These are phyloP conservation scores for Pyrenula aspistea DNA, from an alignment of 495 filamentous ascomycete genomes.

Conservation along the genomic window DNA sequence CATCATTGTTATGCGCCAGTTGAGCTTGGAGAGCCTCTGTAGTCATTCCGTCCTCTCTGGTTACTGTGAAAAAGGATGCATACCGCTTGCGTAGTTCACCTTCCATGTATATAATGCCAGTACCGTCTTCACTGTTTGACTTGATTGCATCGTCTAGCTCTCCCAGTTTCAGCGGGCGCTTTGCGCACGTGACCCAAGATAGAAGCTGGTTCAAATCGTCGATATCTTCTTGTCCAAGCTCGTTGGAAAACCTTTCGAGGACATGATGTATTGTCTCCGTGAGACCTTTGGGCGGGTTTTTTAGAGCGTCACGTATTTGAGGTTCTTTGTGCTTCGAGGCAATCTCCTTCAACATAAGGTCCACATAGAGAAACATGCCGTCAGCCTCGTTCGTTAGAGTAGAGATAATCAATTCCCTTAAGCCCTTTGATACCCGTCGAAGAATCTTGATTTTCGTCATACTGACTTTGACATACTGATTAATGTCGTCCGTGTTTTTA, in stretches of 20 bases:
- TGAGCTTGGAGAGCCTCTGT: slow-evolving; percentile 14
- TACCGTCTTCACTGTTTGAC: slow-evolving; percentile 15
- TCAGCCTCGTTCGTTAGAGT: slow-evolving; percentile 17
- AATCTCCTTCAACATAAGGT: slow-evolving; percentile 23
- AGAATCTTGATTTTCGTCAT: slow-evolving; percentile 15
- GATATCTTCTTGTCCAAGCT: slow-evolving; percentile 11
- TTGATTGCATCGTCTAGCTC: slow-evolving; percentile 18
- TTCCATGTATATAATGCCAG: slow-evolving; percentile 19
- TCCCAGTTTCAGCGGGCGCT: slow-evolving; percentile 14
- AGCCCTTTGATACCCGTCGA: slow-evolving; percentile 6
- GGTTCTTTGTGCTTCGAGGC: slow-evolving; percentile 12
- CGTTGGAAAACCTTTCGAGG: slow-evolving; percentile 12
- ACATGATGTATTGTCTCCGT: slow-evolving; percentile 22
- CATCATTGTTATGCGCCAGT: background rate
- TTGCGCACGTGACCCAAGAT: slow-evolving; percentile 19
- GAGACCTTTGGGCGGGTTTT: slow-evolving; percentile 17
- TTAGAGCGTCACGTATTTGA: slow-evolving; percentile 15
- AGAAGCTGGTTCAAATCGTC: slow-evolving; percentile 22
- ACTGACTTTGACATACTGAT: slow-evolving; percentile 15
- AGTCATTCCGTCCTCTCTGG: slow-evolving; percentile 19
- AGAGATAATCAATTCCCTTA: slow-evolving; percentile 16
- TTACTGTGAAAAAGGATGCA: slow-evolving; percentile 22
- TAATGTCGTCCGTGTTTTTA: slow-evolving; percentile 21
- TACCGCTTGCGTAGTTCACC: slow-evolving; percentile 19
- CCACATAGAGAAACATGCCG: slow-evolving; percentile 26